Conservation (phyloP, 768 basidiomycete genomes). For the Amanita polypyramis region DNA sequence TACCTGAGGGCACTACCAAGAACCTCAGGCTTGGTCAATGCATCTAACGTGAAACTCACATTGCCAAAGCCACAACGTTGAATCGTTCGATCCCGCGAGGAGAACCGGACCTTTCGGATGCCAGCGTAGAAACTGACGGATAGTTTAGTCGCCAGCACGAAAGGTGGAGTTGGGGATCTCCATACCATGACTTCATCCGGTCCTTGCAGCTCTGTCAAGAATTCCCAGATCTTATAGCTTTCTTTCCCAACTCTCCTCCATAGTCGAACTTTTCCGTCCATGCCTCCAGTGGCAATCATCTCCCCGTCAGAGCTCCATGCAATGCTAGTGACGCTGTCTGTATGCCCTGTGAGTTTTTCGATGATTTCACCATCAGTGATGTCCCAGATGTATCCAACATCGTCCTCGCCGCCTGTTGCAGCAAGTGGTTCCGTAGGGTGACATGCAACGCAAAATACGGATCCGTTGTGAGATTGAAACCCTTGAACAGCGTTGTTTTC, state of each 20-base stretch:
- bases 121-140: slow-evolving; percentile 79
- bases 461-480: slow-evolving; percentile 57
- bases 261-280: slow-evolving; percentile 91
- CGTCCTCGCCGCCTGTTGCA: slow-evolving; percentile 91
- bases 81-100: slow-evolving; percentile 86
- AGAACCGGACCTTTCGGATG: slow-evolving; percentile 89
- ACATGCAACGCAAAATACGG: slow-evolving; percentile 76
- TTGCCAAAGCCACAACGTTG: slow-evolving; percentile 96
- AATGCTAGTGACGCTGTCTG: slow-evolving; percentile 75
- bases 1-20: slow-evolving; percentile 78
- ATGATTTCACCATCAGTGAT: slow-evolving; percentile 72
- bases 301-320: slow-evolving; percentile 87
- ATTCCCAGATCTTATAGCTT: slow-evolving; percentile 80
- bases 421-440: slow-evolving; percentile 82
- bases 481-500: slow-evolving; percentile 61
- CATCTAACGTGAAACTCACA: slow-evolving; percentile 36
- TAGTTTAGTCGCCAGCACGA: slow-evolving; percentile 5
- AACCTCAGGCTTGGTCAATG: not conserved
- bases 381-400: slow-evolving; percentile 90
- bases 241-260: slow-evolving; percentile 81
- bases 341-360: slow-evolving; percentile 83
- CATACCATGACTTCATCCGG: slow-evolving; percentile 92
- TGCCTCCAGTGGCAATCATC: slow-evolving; percentile 90
- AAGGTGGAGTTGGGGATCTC: slow-evolving; percentile 5
- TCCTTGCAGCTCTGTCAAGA: slow-evolving; percentile 85